Conservation (phyloP, 2,329 filamentous ascomycete species). For the Huntiella bhutanensis region DNA sequence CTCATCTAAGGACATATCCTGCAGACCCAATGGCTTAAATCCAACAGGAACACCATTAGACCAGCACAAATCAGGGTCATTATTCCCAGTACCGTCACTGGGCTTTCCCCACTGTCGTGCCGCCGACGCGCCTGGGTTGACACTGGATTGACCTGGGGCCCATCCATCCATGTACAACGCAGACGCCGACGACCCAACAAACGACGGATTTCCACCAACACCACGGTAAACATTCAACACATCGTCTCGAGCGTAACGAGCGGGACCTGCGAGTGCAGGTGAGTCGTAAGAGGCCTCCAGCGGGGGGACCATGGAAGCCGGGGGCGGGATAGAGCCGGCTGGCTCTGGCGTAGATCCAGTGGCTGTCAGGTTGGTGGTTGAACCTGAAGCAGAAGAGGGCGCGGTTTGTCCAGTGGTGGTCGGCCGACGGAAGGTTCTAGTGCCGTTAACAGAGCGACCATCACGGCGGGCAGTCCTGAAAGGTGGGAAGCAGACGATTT, state of each 20-base stretch:
- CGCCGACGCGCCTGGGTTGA: neutral
- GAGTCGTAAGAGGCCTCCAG: constrained; percentile 17
- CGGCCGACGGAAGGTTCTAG: constrained; percentile 43
- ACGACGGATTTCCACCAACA: constrained; percentile 31
- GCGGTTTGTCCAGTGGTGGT: constrained; percentile 34
- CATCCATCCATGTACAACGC: constrained; percentile 53
- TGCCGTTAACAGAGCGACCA: constrained; percentile 40
- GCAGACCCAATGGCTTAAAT: constrained; percentile 51
- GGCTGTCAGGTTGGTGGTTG: constrained; percentile 15
- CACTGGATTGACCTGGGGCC: constrained; percentile 39
- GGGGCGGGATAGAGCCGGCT: neutral
- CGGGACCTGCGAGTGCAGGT: constrained; percentile 22
- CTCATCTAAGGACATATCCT: constrained; percentile 47
- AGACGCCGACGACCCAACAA: constrained; percentile 2
- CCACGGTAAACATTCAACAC: constrained; percentile 49
- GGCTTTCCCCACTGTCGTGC: constrained; percentile 58
- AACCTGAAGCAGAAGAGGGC: constrained; percentile 20
- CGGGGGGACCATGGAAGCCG: neutral
- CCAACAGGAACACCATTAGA: constrained; percentile 39
- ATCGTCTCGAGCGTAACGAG: constrained; percentile 61
- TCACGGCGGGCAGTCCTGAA: constrained; percentile 35
- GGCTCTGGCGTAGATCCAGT: constrained; percentile 11
- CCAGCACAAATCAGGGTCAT: constrained; percentile 88
- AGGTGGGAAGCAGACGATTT: neutral
- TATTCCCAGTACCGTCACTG: constrained; percentile 51